Evolutionary conservation across 2,329 filamentous ascomycete species (phyloP).

Genomic region (Colletotrichum sansevieriae): DNA sequence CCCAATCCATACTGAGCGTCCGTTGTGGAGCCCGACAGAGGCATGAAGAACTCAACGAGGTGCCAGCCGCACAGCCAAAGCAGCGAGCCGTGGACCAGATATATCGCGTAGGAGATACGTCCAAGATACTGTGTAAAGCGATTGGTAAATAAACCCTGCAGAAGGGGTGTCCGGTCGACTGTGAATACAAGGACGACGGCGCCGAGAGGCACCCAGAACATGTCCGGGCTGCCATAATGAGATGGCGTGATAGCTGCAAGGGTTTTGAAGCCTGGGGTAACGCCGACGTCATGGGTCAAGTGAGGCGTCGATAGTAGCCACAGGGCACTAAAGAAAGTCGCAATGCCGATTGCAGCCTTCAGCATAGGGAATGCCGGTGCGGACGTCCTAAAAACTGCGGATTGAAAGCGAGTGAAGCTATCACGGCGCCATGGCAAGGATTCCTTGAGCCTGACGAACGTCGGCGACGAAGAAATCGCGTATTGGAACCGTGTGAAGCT

Average conservation of each 20-base stretch:
- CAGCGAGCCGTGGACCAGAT: conserved; percentile 74
- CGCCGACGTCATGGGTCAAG: background rate
- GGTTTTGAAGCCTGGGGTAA: conserved; percentile 24
- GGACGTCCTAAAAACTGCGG: conserved; percentile 4
- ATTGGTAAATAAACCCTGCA: conserved; percentile 70
- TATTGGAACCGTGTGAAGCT: conserved; percentile 10
- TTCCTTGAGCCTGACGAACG: background rate
- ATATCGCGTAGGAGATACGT: conserved; percentile 72
- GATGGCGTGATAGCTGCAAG: conserved; percentile 6
- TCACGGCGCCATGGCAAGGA: background rate
- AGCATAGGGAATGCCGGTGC: background rate
- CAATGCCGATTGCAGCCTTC: background rate
- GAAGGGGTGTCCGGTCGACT: conserved; percentile 51
- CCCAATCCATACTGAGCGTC: conserved; percentile 6
- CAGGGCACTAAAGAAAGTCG: conserved; percentile 14
- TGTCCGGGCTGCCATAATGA: background rate
- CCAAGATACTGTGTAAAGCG: conserved; percentile 73
- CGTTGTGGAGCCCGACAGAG: conserved; percentile 11
- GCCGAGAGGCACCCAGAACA: conserved; percentile 27
- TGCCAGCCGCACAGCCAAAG: conserved; percentile 65
- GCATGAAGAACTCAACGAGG: conserved; percentile 13
- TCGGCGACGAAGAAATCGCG: background rate
- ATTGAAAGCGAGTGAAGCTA: conserved; percentile 13
- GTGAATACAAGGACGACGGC: conserved; percentile 22
- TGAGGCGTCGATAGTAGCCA: conserved; percentile 29